phyloP scores from a whole-genome alignment of 2,329 filamentous ascomycete species.

The Phialocephala subalpina region DNA sequence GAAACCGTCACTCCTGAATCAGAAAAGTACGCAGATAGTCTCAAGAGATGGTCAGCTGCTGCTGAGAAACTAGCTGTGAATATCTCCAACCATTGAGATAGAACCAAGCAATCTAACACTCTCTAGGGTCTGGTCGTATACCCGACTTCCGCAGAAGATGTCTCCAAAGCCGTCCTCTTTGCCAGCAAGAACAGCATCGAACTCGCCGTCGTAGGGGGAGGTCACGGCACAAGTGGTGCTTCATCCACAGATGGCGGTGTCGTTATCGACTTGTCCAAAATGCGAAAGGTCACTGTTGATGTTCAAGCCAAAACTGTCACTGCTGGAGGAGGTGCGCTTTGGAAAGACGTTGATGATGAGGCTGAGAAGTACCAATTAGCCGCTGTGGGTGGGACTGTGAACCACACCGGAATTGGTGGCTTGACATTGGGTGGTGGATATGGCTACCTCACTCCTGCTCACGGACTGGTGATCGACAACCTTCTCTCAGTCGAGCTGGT shows the following conservation, averaged over 20 bases:
- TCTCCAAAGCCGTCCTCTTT: not conserved
- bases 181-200: not conserved
- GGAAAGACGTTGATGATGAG: slow-evolving; percentile 2
- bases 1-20: slow-evolving; percentile 27
- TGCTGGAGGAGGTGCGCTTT: slow-evolving; percentile 4
- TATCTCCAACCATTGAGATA: slow-evolving; percentile 1
- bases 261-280: slow-evolving; percentile 3
- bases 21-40: slow-evolving; percentile 28
- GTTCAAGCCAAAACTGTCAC: not conserved
- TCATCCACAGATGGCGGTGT: slow-evolving; percentile 4
- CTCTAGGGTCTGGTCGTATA: slow-evolving; percentile 32
- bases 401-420: slow-evolving; percentile 28
- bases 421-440: slow-evolving; percentile 47
- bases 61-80: slow-evolving; percentile 35
- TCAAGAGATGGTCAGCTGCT: slow-evolving; percentile 35
- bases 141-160: not conserved
- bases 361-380: not conserved
- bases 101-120: not conserved
- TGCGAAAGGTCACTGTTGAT: slow-evolving; percentile 5
- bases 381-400: slow-evolving; percentile 7
- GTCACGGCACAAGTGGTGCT: not conserved
- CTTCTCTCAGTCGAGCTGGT: slow-evolving; percentile 31
- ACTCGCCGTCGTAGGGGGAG: not conserved
- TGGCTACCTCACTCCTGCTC: slow-evolving; percentile 58
- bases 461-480: slow-evolving; percentile 37